Percentiles rank a stretch among this genome's conserved stretches.
Evolutionary conservation across 352 stramenopile species (phyloP).

Genomic region (Peronosclerospora sorghi): DNA sequence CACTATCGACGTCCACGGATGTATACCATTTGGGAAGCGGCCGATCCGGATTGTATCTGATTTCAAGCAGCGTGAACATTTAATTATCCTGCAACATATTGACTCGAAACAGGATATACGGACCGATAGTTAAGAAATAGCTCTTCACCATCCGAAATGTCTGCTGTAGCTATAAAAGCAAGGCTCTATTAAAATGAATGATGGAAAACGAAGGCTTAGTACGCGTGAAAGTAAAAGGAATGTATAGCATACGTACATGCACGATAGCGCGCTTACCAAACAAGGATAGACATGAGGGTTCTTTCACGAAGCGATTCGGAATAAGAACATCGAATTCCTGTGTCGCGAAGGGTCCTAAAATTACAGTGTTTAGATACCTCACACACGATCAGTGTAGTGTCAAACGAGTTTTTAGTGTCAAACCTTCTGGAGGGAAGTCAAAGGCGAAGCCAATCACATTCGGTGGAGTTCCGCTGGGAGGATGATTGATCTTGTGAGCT

Average conservation of each 20-base stretch:
- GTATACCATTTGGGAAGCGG: constrained; percentile 74
- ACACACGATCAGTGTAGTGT: not conserved
- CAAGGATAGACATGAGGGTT: constrained; percentile 71
- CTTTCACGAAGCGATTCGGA: constrained; percentile 72
- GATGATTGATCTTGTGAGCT: constrained; percentile 83
- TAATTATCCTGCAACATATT: not conserved
- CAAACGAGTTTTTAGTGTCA: not conserved
- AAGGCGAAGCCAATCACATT: constrained; percentile 79
- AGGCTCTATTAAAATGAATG: constrained; percentile 39
- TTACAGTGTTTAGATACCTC: not conserved
- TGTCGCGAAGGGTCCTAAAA: constrained; percentile 52
- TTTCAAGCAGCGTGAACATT: constrained; percentile 1
- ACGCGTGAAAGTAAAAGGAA: not conserved
- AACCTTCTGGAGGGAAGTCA: constrained; percentile 68
- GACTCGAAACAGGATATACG: not conserved
- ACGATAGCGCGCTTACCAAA: constrained; percentile 77
- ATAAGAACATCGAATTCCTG: constrained; percentile 56
- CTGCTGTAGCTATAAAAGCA: constrained; percentile 57
- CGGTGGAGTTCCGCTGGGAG: constrained; percentile 42
- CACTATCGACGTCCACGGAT: constrained; percentile 62
- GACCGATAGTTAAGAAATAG: constrained; percentile 80
- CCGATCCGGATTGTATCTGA: constrained; percentile 71
- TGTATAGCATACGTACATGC: constrained; percentile 36
- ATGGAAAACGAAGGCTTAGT: not conserved
- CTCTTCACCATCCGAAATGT: constrained; percentile 75